A percentile compares a stretch with the other conserved stretches of the same genome.
These are phyloP conservation scores for Fusarium fujikuroi DNA, from an alignment of 2,329 filamentous ascomycete species.

Conservation along the genomic window DNA sequence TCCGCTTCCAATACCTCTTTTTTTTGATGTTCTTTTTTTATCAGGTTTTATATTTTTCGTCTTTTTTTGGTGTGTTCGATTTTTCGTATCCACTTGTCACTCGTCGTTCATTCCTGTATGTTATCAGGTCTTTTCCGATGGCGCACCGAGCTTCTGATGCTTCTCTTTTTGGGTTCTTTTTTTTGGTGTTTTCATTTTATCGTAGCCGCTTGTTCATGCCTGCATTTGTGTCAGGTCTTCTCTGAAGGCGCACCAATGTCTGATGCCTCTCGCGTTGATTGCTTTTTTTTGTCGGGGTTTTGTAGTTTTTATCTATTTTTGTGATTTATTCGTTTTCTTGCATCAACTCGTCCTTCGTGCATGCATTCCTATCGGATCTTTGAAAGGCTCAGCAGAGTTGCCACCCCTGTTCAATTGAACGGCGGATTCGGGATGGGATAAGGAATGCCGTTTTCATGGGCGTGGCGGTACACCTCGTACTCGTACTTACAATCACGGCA, in stretches of 20 bases:
- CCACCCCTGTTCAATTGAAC: not conserved
- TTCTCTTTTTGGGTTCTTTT: not conserved
- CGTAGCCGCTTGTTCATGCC: not conserved
- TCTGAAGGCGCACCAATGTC: not conserved
- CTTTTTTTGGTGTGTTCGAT: rapidly evolving
- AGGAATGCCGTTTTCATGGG: rapidly evolving
- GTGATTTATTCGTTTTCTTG: not conserved
- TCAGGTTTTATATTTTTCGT: too few relatives aligned
- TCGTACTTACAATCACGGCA: rapidly evolving
- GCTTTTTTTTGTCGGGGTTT: not conserved
- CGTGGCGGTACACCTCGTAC: not conserved
- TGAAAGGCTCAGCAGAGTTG: too few relatives aligned
- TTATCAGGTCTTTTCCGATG: not conserved
- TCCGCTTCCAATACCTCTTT: not conserved
- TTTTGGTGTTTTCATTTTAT: not conserved
- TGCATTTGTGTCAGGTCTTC: too few relatives aligned
- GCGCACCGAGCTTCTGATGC: not conserved
- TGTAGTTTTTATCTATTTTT: not conserved
- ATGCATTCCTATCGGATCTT: not conserved
- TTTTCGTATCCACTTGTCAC: not conserved
- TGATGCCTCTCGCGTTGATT: rapidly evolving
- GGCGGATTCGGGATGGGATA: not conserved
- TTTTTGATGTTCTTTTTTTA: not conserved
- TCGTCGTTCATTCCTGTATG: not conserved
- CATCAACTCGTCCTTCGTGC: not conserved